These are phyloP conservation scores for Verticillium nubilum DNA, from an alignment of 2,329 filamentous ascomycete genomes.

Conservation along the genomic window DNA sequence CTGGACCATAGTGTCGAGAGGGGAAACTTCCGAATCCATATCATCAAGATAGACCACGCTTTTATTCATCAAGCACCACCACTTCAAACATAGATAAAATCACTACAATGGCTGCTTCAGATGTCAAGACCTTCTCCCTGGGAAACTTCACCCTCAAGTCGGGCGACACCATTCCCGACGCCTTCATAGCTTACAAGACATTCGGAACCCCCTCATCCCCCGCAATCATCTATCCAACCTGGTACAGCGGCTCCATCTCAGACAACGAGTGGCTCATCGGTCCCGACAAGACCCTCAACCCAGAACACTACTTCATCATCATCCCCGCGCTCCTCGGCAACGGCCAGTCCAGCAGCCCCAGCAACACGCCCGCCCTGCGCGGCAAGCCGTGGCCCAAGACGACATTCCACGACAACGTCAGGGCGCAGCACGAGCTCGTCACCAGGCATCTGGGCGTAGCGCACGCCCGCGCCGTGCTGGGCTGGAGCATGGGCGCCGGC, in stretches of 20 bases:
- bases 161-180: conserved; percentile 55
- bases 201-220: conserved; percentile 59
- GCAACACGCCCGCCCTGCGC: conserved; percentile 33
- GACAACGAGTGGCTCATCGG: conserved; percentile 75
- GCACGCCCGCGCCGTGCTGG: conserved; percentile 40
- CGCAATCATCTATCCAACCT: conserved; percentile 70
- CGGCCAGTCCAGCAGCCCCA: conserved; percentile 47
- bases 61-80: no score
- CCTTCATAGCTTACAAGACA: conserved; percentile 72
- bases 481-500: conserved; percentile 53
- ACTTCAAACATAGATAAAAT: no score
- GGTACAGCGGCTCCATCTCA: conserved; percentile 58
- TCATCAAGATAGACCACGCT: no score
- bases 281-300: conserved; percentile 57
- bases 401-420: conserved; percentile 46
- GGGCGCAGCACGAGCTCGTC: conserved; percentile 38
- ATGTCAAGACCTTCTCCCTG: conserved; percentile 44
- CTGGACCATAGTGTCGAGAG: no score
- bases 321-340: conserved; percentile 47
- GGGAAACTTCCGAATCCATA: no score
- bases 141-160: conserved; percentile 64
- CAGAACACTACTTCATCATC: conserved; percentile 44
- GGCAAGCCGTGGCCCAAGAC: conserved; percentile 33
- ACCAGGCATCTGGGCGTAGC: conserved; percentile 33
- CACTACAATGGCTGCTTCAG: background rate